phyloP scores from a whole-genome alignment of 192 early-diverging fungal species.

The Coemansia sp. region DNA sequence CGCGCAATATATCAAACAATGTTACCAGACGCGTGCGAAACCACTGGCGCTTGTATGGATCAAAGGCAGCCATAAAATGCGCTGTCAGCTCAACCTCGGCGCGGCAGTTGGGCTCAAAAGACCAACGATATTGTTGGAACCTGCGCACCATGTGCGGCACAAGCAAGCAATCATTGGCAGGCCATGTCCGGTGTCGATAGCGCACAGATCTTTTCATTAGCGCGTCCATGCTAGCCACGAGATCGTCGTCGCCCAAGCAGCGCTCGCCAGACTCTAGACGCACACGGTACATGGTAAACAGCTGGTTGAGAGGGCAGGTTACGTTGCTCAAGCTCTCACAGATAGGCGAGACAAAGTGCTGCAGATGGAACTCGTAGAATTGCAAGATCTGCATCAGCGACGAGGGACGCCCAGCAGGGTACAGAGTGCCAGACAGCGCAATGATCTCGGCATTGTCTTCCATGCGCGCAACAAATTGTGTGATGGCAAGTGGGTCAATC shows the following conservation, averaged over 20 bases:
- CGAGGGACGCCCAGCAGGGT: slow-evolving; percentile 36
- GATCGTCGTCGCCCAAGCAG: slow-evolving; percentile 46
- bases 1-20: slow-evolving; percentile 40
- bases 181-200: slow-evolving; percentile 47
- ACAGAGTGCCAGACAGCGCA: slow-evolving; percentile 42
- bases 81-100: slow-evolving; percentile 35
- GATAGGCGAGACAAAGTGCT: slow-evolving; percentile 50
- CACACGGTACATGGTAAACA: slow-evolving; percentile 52
- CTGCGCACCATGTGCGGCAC: slow-evolving; percentile 39
- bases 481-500: slow-evolving; percentile 45
- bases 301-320: slow-evolving; percentile 42
- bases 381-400: slow-evolving; percentile 42
- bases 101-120: slow-evolving; percentile 50
- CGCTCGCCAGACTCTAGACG: slow-evolving; percentile 28
- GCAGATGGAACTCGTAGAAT: slow-evolving; percentile 40
- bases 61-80: slow-evolving; percentile 29
- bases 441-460: slow-evolving; percentile 20
- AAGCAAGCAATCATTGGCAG: slow-evolving; percentile 51
- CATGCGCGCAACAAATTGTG: slow-evolving; percentile 52
- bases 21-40: slow-evolving; percentile 47
- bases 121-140: slow-evolving; percentile 38
- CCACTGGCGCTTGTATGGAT: slow-evolving; percentile 51
- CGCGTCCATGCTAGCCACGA: slow-evolving; percentile 37
- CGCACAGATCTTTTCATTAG: slow-evolving; percentile 47
- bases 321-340: slow-evolving; percentile 42